Evolutionary conservation across 2,329 filamentous ascomycete species (phyloP).

Genomic region (Sporothrix phasma): DNA sequence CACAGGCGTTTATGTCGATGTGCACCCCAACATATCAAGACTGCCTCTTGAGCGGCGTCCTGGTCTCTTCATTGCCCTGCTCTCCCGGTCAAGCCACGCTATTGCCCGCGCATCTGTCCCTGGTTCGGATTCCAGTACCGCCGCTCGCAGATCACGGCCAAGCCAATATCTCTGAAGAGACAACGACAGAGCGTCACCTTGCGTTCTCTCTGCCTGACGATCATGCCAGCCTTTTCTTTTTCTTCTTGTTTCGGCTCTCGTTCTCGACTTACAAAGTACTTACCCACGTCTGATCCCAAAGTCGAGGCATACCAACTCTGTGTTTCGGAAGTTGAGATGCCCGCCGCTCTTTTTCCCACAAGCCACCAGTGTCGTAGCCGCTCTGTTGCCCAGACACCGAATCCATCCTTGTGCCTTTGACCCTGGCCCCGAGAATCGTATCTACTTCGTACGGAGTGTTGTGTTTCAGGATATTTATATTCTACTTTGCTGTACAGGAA

Average conservation of each 20-base stretch:
- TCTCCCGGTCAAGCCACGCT: background rate
- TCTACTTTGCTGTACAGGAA: background rate
- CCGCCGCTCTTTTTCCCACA: background rate
- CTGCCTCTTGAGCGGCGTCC: background rate
- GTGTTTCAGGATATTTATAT: constrained; percentile 8
- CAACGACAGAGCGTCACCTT: background rate
- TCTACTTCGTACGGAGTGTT: constrained; percentile 2
- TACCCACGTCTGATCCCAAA: background rate
- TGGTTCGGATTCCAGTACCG: background rate
- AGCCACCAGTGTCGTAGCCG: constrained; percentile 1
- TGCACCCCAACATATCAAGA: background rate
- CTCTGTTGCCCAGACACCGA: constrained; percentile 9
- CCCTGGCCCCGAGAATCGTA: constrained; percentile 1
- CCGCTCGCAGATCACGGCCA: background rate
- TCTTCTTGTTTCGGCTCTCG: background rate
- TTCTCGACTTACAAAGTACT: background rate
- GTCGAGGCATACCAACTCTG: background rate
- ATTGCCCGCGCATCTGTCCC: background rate
- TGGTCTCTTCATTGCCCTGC: background rate
- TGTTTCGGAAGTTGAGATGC: background rate
- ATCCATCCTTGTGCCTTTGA: no score
- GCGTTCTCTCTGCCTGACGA: background rate
- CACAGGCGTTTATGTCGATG: background rate
- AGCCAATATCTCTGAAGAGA: background rate
- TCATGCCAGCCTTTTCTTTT: background rate